These are phyloP conservation scores for Myriangium duriaei DNA, from an alignment of 2,329 filamentous ascomycete genomes.

Conservation along the genomic window DNA sequence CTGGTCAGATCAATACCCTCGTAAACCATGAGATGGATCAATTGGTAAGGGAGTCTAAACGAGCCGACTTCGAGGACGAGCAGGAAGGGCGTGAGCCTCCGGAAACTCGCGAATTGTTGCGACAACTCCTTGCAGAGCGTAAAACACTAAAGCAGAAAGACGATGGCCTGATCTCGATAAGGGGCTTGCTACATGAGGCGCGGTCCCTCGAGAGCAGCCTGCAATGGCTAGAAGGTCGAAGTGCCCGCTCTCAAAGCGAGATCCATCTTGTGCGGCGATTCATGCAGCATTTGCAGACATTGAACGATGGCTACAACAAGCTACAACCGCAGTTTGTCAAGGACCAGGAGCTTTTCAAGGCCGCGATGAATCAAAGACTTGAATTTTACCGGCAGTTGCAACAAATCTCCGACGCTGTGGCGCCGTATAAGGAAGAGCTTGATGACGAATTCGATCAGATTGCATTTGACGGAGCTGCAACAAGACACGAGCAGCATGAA, in stretches of 20 bases:
- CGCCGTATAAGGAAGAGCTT: constrained; percentile 54
- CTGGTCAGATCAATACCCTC: constrained; percentile 63
- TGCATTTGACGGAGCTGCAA: constrained; percentile 30
- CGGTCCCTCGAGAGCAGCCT: constrained; percentile 50
- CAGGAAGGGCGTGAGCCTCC: not conserved
- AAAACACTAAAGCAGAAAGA: constrained; percentile 34
- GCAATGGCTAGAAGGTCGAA: constrained; percentile 44
- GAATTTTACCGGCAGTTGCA: constrained; percentile 89
- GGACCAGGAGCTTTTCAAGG: constrained; percentile 64
- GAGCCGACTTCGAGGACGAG: constrained; percentile 48
- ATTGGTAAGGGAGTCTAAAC: constrained; percentile 28
- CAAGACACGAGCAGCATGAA: constrained; percentile 40
- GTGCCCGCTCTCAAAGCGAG: constrained; percentile 48
- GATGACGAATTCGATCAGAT: constrained; percentile 43
- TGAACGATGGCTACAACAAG: constrained; percentile 42
- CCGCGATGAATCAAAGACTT: constrained; percentile 70
- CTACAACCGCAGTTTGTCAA: constrained; percentile 42
- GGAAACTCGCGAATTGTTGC: constrained; percentile 46
- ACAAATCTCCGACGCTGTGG: constrained; percentile 76
- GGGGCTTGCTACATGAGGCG: constrained; percentile 56
- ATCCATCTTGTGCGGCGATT: constrained; percentile 51
- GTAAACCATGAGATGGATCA: constrained; percentile 58
- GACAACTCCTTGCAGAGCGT: constrained; percentile 35
- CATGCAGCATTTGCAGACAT: constrained; percentile 45
- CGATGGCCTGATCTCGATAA: constrained; percentile 51